Evolutionary conservation across 2,329 filamentous ascomycete species (phyloP), one percentile per base, ranked within the genome.

Genomic region (Uncinocarpus reesii): DNA sequence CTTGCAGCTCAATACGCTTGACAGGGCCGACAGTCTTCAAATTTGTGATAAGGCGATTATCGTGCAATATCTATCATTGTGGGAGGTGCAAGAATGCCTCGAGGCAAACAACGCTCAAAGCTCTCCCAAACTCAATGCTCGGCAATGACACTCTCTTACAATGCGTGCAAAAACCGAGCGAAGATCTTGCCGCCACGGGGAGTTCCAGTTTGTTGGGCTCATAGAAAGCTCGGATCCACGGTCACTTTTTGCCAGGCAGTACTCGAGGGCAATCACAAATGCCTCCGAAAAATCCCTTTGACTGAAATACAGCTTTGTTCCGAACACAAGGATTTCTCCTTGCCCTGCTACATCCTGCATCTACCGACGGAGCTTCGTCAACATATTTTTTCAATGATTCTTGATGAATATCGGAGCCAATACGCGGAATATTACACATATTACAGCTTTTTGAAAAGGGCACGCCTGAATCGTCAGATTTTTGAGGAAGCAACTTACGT

Each of bases 261-360:
- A 24, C n/a, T 51, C 21, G 40, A 21, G 11, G 21, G 18, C 35
- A 48, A 43, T 31, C 48, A 26, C 32, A 53, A 53, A 48, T 53
- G 51, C 41, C 48, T 48, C 37, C 48, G 48, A 46, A 46, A 53
- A 24, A 53, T 53, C 38, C 51, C 45, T 35, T 53, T 48, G 51
- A 32, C 48, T 13, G 51, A 53, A 48, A 48, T n/a, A 51, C 51
- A 53, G 20, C 37, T 53, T 11, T 53, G 51, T 42, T 41, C 21
- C 24, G 24, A 51, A 40, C 51, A 53, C 40, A 40, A 6, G 31
- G 48, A 51, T 42, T 41, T 38, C 15, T 3, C 28, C 20, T 43
- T 53, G 20, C 51, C 45, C 38, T 53, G 42, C 42, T 40, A 49
- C 48, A 36, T 53, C 31, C 41, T 51, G 41, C 45, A 31, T 43